Evolutionary conservation across 2,329 filamentous ascomycete genomes (phyloP).

Genomic region (Lasiodiplodia sp.): DNA sequence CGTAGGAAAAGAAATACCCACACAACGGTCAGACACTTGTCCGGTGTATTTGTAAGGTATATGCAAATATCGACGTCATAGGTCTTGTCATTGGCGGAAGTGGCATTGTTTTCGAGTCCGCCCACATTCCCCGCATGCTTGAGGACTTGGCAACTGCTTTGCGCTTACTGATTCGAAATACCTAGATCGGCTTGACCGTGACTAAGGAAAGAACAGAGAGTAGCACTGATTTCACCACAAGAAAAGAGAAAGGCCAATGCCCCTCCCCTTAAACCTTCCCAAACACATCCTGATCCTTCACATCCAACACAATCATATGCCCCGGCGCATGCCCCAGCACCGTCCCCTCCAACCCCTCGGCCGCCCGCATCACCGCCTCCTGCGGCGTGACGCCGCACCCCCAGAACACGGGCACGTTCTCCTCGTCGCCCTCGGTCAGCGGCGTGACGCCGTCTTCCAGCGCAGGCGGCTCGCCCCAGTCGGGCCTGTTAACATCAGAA

Average conservation of each 20-base stretch:
- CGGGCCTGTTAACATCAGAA: conserved; percentile 57
- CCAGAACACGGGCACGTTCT: conserved; percentile 66
- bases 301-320: conserved; percentile 68
- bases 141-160: no score
- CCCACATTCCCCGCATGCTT: background rate
- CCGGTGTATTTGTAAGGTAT: background rate
- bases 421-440: conserved; percentile 46
- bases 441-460: conserved; percentile 48
- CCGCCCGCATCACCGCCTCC: conserved; percentile 66
- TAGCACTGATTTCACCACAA: background rate
- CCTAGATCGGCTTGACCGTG: no score
- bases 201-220: no score
- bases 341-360: conserved; percentile 55
- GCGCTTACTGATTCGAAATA: no score
- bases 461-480: conserved; percentile 64
- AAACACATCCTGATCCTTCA: conserved; percentile 25
- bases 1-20: background rate
- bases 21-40: background rate
- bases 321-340: conserved; percentile 69
- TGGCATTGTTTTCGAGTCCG: background rate
- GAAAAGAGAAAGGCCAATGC: background rate
- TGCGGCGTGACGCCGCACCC: conserved; percentile 73
- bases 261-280: background rate
- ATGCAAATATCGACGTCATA: background rate
- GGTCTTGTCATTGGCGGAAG: background rate